These are phyloP conservation scores for Pestalotiopsis sp. DNA, from an alignment of 2,329 filamentous ascomycete species.

Conservation along the genomic window DNA sequence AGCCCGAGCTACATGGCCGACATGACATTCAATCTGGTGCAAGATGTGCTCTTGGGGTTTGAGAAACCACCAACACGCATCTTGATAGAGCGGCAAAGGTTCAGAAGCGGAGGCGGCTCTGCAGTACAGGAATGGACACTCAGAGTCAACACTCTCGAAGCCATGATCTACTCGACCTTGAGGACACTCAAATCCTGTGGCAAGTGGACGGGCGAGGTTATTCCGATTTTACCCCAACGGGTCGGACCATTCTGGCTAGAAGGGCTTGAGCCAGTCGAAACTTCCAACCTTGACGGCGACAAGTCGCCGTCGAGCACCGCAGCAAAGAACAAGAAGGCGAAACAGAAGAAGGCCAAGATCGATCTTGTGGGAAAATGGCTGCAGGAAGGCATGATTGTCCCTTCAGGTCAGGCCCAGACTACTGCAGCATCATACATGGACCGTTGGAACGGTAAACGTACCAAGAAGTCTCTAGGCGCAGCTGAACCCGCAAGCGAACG, in stretches of 20 bases:
- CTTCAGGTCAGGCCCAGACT: conserved; percentile 14
- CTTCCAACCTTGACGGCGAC: conserved; percentile 13
- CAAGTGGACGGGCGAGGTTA: conserved; percentile 42
- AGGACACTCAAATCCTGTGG: conserved; percentile 51
- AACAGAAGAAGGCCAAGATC: conserved; percentile 52
- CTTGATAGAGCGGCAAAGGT: conserved; percentile 65
- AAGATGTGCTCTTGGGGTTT: conserved; percentile 42
- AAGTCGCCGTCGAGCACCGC: conserved; percentile 13
- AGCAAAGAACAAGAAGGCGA: conserved; percentile 16
- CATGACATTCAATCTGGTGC: conserved; percentile 32
- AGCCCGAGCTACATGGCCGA: conserved; percentile 34
- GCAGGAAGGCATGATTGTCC: conserved; percentile 18
- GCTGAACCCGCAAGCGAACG: conserved; percentile 34
- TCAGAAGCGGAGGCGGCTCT: conserved; percentile 61
- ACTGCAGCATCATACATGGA: conserved; percentile 15
- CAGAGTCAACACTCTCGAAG: conserved; percentile 78
- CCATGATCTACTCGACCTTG: conserved; percentile 75
- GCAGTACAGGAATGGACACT: conserved; percentile 81
- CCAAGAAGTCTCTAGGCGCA: conserved; percentile 23
- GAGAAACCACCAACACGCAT: conserved; percentile 59
- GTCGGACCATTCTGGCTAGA: conserved; percentile 56
- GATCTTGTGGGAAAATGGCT: conserved; percentile 60
- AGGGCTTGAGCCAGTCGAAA: conserved; percentile 8
- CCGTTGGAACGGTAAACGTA: conserved; percentile 18
- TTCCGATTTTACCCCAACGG: conserved; percentile 51